These are phyloP conservation scores for Xylariaceae sp. DNA, from an alignment of 2,329 filamentous ascomycete species.

Conservation along the genomic window DNA sequence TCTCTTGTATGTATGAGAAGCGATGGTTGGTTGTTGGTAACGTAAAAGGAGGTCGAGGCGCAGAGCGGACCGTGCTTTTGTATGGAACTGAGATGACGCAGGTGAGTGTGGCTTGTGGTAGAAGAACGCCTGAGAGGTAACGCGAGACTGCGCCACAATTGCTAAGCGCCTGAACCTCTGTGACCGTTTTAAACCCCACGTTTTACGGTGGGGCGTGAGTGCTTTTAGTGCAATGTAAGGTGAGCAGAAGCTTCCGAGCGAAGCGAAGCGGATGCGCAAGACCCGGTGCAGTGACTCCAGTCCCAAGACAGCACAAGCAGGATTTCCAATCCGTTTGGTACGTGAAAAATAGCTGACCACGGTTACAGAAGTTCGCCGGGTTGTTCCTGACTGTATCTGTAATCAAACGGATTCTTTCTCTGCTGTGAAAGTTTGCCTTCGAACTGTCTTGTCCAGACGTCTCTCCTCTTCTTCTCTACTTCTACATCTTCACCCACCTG, in stretches of 20 bases:
- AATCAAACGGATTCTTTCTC: background rate
- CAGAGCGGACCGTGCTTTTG: background rate
- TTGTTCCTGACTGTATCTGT: too few species aligned
- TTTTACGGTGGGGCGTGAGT: background rate
- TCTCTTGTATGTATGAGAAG: too few species aligned
- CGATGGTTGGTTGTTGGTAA: background rate
- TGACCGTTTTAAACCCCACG: background rate
- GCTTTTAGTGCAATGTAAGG: background rate
- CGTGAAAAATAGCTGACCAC: too few species aligned
- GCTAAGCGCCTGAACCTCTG: background rate
- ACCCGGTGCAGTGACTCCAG: background rate
- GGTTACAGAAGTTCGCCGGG: too few species aligned
- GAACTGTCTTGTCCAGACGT: background rate
- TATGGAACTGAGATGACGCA: background rate
- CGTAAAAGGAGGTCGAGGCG: conserved; percentile 21
- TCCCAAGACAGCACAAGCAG: too few species aligned
- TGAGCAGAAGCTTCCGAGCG: background rate
- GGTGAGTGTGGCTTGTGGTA: background rate
- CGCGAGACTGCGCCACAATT: background rate
- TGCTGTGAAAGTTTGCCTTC: background rate
- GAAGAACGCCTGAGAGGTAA: too few species aligned
- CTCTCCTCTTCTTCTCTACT: background rate
- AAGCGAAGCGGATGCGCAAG: background rate
- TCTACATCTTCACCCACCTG: too few species aligned
- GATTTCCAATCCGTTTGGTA: too few species aligned